A percentile compares a stretch with the other conserved stretches of the same genome.
These are phyloP conservation scores for Nannizziopsis arthrosporioides DNA, from an alignment of 2,329 filamentous ascomycete genomes.

Conservation along the genomic window DNA sequence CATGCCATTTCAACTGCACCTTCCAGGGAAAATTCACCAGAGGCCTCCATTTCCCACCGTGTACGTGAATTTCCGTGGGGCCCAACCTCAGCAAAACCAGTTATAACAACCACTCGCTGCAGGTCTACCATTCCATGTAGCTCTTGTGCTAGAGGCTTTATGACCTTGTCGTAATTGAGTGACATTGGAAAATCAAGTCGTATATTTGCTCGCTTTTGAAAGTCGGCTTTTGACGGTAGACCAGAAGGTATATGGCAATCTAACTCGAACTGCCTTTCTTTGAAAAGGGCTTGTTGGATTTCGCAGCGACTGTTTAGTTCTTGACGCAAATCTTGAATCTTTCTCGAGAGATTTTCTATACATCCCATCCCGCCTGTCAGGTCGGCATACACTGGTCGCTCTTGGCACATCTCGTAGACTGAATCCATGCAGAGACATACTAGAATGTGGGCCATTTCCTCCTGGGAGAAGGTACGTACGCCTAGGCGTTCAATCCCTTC, in stretches of 20 bases:
- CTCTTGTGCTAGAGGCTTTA: constrained; percentile 16
- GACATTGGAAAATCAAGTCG: constrained; percentile 18
- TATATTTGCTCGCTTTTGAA: no score
- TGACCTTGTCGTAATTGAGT: constrained; percentile 18
- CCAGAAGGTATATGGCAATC: background rate
- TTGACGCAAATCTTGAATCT: constrained; percentile 10
- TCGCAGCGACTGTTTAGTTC: constrained; percentile 17
- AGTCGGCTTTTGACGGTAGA: constrained; percentile 10
- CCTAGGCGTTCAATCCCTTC: constrained; percentile 29
- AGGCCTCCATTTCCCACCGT: constrained; percentile 97
- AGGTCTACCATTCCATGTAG: constrained; percentile 33
- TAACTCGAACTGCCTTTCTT: constrained; percentile 15
- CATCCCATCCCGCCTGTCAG: constrained; percentile 13
- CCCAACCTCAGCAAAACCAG: constrained; percentile 23
- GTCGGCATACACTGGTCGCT: constrained; percentile 19
- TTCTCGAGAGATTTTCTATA: background rate
- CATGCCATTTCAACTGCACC: constrained; percentile 98
- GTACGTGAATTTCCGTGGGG: constrained; percentile 98
- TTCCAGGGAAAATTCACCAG: constrained; percentile 90
- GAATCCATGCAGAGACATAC: constrained; percentile 11
- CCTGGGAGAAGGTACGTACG: constrained; percentile 31
- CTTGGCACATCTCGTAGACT: constrained; percentile 29
- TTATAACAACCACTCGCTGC: constrained; percentile 29
- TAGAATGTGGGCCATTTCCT: constrained; percentile 30
- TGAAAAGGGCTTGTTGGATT: constrained; percentile 18